Base-by-base conservation (phyloP, 2,329 filamentous ascomycete genomes). In the Onygenales sp. region DNA sequence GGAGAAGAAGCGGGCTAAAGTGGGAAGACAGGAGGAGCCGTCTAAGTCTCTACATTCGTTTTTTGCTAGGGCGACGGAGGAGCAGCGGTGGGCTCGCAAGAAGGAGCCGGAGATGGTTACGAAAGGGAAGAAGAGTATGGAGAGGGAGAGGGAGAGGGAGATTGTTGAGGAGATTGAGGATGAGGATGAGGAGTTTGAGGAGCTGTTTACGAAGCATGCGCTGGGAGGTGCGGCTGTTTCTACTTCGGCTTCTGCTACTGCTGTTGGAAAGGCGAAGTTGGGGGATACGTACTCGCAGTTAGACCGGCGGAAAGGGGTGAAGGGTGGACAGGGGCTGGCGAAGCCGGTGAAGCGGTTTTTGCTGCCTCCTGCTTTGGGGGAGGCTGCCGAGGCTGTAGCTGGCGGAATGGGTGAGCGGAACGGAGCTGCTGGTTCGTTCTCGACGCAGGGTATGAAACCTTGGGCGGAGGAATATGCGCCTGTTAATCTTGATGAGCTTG, bases 401-500 rank as follows among this genome's bases (percentile, higher is more conserved):
- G 27, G 6, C 7, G 9, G 7, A 7, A 39, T 27, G 33, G 2
- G 10, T 32, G 21, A 41, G 7, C 17, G 1, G 17, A 21, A 7
- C 5, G 35, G 36, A 27, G 21, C n/a, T 21, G 41, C 53, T 31
- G 35, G 17, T 51, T 17, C 32, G 35, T 43, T 13, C 7, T n/a
- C 36, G 17, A n/a, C 53, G 13, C 27, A 33, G 31, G 44, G 89
- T 59, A 70, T 76, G 48, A 80, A 86, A 51, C 90, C 92, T 2
- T 97, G 92, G 92, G 87, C 87, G 13, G 91, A 96, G 61, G 82
- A 84, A 60, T 97, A 89, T 68, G 84, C 81, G 2, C 92, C 92
- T 0, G 63, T 68, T 2, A 86, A 80, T 60, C 68, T 96, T 10
- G 84, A 90, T 13, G 92, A 97, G 71, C 75, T 98, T 45, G 92